A percentile compares a stretch with the other conserved stretches of the same genome.
phyloP scores from a whole-genome alignment of 106 monocot genomes.

The Amphibolis antarctica region DNA sequence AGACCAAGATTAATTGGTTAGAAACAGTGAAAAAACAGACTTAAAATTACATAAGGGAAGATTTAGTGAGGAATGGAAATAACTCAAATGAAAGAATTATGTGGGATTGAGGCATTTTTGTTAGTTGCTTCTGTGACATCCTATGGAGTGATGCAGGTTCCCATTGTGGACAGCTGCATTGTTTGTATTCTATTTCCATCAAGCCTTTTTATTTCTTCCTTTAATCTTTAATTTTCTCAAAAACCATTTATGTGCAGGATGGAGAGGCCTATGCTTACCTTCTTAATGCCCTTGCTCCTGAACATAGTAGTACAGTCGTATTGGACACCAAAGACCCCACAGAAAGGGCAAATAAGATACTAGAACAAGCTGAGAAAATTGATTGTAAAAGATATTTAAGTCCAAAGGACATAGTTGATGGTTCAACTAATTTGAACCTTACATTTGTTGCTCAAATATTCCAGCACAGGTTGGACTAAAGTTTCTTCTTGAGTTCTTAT shows the following conservation, averaged over 20 bases:
- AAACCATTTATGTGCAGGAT: slow-evolving; percentile 10
- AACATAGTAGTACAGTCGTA: slow-evolving; percentile 10
- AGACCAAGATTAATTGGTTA: too few relatives aligned
- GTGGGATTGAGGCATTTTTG: too few relatives aligned
- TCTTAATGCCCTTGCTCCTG: slow-evolving; percentile 28
- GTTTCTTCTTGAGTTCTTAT: background rate
- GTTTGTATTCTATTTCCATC: background rate
- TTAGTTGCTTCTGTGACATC: background rate
- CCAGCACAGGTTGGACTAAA: slow-evolving; percentile 18
- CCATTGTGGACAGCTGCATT: background rate
- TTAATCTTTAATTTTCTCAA: background rate
- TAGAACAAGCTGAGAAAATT: slow-evolving; percentile 24
- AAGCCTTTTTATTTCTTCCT: background rate
- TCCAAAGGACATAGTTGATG: slow-evolving; percentile 28
- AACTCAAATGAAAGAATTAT: too few relatives aligned
- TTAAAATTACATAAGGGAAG: too few relatives aligned
- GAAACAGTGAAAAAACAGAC: too few relatives aligned
- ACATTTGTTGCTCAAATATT: slow-evolving; percentile 31
- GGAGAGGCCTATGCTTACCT: slow-evolving; percentile 30
- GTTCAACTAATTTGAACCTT: slow-evolving; percentile 29
- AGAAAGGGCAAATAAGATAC: slow-evolving; percentile 20
- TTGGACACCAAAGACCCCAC: slow-evolving; percentile 24
- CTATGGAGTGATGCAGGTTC: background rate
- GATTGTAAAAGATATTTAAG: slow-evolving; percentile 25
- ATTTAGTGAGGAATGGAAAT: too few relatives aligned